phyloP scores from a whole-genome alignment of 768 basidiomycete species.

The Boletellus ananas region DNA sequence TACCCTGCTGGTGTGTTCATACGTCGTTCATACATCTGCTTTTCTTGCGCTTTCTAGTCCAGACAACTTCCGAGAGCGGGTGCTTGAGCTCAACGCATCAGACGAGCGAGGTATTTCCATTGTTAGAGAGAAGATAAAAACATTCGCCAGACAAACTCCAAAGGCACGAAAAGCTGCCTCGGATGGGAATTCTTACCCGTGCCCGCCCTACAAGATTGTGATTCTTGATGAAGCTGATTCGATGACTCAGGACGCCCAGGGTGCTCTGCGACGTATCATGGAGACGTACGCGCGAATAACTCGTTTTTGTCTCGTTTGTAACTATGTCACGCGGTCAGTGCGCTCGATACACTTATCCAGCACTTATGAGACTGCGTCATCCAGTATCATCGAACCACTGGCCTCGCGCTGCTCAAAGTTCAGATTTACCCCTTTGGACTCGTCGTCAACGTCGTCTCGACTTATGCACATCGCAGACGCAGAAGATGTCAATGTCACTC shows the following conservation, averaged over 20 bases:
- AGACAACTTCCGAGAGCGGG: slow-evolving; percentile 88
- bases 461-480: slow-evolving; percentile 75
- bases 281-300: slow-evolving; percentile 98
- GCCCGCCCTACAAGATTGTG: slow-evolving; percentile 97
- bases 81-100: slow-evolving; percentile 96
- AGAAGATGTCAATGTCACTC: slow-evolving; percentile 61
- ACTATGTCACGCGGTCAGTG: slow-evolving; percentile 92
- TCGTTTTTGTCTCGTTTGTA: slow-evolving; percentile 96
- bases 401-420: slow-evolving; percentile 99
- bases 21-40: neutral
- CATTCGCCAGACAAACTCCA: slow-evolving; percentile 91
- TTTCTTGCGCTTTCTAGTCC: slow-evolving; percentile 51
- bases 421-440: slow-evolving; percentile 90
- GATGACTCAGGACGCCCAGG: slow-evolving; percentile 99
- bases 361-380: neutral
- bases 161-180: slow-evolving; percentile 71
- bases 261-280: slow-evolving; percentile 97
- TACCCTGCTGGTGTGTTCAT: neutral
- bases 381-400: slow-evolving; percentile 95
- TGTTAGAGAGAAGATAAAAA: slow-evolving; percentile 98
- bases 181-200: slow-evolving; percentile 83
- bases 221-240: slow-evolving; percentile 99
- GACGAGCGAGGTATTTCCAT: slow-evolving; percentile 97
- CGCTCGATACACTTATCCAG: neutral
- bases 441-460: slow-evolving; percentile 67